These are phyloP conservation scores for Sphaerulina musiva DNA, from an alignment of 2,329 filamentous ascomycete species.

Conservation along the genomic window DNA sequence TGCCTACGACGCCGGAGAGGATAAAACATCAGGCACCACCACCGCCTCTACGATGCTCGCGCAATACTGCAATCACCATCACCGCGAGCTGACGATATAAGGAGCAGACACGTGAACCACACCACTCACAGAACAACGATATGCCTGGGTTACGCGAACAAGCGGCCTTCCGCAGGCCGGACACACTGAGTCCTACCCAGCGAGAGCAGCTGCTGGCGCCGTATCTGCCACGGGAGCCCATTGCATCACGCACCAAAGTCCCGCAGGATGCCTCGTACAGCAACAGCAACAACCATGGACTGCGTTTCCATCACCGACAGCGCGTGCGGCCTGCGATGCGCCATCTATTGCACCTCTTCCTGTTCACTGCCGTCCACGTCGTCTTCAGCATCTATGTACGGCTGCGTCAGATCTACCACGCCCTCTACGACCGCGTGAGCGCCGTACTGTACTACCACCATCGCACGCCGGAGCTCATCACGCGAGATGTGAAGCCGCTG, in stretches of 20 bases:
- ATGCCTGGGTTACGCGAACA: conserved; percentile 29
- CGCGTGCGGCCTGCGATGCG: conserved; percentile 28
- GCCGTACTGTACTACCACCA: conserved; percentile 92
- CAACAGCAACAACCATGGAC: conserved; percentile 8
- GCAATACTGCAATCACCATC: no score
- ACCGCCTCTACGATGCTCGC: not conserved
- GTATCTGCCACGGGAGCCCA: conserved; percentile 29
- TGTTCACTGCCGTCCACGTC: conserved; percentile 67
- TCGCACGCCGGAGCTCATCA: conserved; percentile 85
- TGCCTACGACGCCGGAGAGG: conserved; percentile 2
- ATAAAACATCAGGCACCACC: not conserved
- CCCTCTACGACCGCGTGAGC: conserved; percentile 67
- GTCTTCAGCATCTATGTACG: conserved; percentile 86
- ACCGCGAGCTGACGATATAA: no score
- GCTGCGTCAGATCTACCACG: conserved; percentile 70
- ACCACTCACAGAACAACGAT: not conserved
- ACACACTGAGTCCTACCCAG: conserved; percentile 25
- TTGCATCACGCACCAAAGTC: conserved; percentile 10
- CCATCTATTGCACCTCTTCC: conserved; percentile 51
- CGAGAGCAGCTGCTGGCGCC: conserved; percentile 31
- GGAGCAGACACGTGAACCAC: no score
- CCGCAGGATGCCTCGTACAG: not conserved
- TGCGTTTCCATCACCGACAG: conserved; percentile 23
- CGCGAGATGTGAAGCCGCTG: conserved; percentile 72
- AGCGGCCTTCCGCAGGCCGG: conserved; percentile 28